A percentile compares a stretch with the other conserved stretches of the same genome.
These are phyloP conservation scores for Pulveroboletus sp. DNA, from an alignment of 768 basidiomycete genomes.

Conservation along the genomic window DNA sequence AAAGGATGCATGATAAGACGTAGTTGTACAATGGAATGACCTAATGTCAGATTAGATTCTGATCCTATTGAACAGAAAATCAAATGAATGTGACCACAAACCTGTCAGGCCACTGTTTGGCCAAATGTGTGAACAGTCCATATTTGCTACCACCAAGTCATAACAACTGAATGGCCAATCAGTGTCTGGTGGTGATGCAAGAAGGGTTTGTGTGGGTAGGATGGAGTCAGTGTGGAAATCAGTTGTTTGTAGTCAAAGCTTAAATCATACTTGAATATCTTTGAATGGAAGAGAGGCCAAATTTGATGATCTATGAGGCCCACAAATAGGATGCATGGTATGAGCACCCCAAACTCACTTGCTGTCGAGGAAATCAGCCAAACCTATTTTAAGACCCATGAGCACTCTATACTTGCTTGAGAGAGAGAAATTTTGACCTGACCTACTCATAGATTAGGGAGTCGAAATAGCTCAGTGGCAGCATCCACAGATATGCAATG, in stretches of 20 bases:
- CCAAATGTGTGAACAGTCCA: neutral
- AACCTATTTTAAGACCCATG: too few relatives aligned
- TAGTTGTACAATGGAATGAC: constrained; percentile 2
- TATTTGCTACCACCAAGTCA: neutral
- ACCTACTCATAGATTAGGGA: constrained; percentile 27
- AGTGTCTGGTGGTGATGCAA: neutral
- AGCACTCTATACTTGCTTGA: neutral
- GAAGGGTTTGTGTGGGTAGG: neutral
- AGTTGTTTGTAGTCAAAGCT: neutral
- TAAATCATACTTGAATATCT: too few relatives aligned
- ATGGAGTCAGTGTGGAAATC: neutral
- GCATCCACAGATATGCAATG: constrained; percentile 20
- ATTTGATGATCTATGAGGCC: too few relatives aligned
- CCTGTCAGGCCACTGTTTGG: neutral
- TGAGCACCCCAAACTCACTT: too few relatives aligned
- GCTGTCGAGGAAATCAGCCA: too few relatives aligned
- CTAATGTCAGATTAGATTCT: neutral
- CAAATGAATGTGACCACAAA: neutral
- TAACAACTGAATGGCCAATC: neutral
- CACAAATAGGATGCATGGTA: too few relatives aligned
- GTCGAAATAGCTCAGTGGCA: constrained; percentile 17
- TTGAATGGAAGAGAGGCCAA: too few relatives aligned
- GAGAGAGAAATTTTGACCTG: constrained; percentile 13
- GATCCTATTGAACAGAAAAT: neutral
- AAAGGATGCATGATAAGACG: neutral